Evolutionary conservation across 2,329 filamentous ascomycete genomes (phyloP).

Genomic region (Alternaria sp.): DNA sequence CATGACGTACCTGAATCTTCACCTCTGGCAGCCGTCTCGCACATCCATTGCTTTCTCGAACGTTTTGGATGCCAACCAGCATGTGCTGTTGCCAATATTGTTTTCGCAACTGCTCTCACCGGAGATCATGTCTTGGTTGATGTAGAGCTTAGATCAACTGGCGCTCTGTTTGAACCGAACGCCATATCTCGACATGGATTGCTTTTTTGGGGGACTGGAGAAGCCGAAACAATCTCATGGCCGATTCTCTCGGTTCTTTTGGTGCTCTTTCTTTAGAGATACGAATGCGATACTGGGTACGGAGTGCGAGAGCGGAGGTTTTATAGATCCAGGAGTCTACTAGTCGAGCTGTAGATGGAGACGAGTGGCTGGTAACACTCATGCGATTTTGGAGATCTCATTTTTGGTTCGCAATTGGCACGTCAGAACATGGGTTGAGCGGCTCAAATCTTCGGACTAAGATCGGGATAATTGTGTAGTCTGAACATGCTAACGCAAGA

Average conservation of each 20-base stretch:
- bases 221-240: neutral
- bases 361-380: rapidly evolving
- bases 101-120: neutral
- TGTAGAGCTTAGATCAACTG: neutral
- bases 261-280: neutral
- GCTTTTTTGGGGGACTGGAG: neutral
- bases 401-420: neutral
- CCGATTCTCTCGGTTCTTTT: neutral
- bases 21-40: neutral
- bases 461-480: neutral
- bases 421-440: neutral
- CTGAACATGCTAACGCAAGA: neutral
- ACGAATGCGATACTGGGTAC: neutral
- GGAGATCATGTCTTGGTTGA: neutral
- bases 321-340: neutral
- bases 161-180: neutral
- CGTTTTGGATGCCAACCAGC: neutral
- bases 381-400: neutral
- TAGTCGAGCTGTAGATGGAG: neutral
- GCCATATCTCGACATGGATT: neutral
- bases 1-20: neutral
- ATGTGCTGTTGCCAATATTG: neutral
- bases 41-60: neutral
- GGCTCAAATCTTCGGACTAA: neutral
- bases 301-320: neutral